A percentile compares a stretch with the other conserved stretches of the same genome.
Conservation (phyloP, 2,329 filamentous ascomycete genomes). For the Tetracladium maxilliforme region DNA sequence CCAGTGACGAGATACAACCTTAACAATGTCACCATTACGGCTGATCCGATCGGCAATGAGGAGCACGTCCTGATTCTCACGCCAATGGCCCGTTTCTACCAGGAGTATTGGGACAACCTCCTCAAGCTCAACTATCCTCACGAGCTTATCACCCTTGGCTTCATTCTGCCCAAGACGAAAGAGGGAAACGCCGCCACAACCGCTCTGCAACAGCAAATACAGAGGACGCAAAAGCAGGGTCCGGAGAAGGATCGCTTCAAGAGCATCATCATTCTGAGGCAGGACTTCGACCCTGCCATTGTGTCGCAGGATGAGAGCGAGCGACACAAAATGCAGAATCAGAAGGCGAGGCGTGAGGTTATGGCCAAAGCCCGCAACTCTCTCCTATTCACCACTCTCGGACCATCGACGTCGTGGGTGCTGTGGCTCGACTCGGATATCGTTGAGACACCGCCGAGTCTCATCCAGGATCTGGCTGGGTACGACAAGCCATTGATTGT, state of each 20-base stretch:
- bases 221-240: conserved; percentile 66
- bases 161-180: conserved; percentile 87
- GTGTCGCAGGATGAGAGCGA: conserved; percentile 72
- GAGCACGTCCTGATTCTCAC: conserved; percentile 88
- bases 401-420: conserved; percentile 86
- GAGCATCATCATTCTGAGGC: conserved; percentile 83
- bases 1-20: conserved; percentile 88
- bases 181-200: conserved; percentile 81
- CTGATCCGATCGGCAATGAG: conserved; percentile 59
- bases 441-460: conserved; percentile 65
- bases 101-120: conserved; percentile 90
- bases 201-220: conserved; percentile 70
- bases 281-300: conserved; percentile 81
- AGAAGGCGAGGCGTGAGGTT: conserved; percentile 70
- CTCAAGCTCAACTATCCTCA: conserved; percentile 76
- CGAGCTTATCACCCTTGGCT: conserved; percentile 85
- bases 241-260: conserved; percentile 74
- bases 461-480: conserved; percentile 82
- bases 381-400: conserved; percentile 85
- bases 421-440: conserved; percentile 92
- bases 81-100: conserved; percentile 85
- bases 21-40: conserved; percentile 81
- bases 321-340: conserved; percentile 81
- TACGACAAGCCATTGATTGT: conserved; percentile 87
- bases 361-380: conserved; percentile 94